phyloP scores from a whole-genome alignment of 2,329 filamentous ascomycete species.

The Apiospora marii region DNA sequence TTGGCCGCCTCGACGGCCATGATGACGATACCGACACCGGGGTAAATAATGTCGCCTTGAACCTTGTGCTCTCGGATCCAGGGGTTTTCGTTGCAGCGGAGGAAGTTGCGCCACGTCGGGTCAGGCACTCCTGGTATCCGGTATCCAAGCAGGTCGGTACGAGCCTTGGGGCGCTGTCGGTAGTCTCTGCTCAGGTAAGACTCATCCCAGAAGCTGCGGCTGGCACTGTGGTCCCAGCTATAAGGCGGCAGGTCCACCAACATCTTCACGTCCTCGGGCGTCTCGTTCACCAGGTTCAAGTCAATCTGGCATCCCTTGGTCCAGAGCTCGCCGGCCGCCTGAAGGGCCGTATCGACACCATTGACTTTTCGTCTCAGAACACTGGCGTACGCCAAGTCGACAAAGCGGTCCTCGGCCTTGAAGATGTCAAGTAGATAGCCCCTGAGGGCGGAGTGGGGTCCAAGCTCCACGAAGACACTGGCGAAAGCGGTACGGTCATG shows the following conservation, averaged over 20 bases:
- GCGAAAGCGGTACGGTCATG: conserved; percentile 11
- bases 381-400: conserved; percentile 30
- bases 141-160: conserved; percentile 60
- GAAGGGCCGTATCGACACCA: conserved; percentile 31
- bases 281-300: conserved; percentile 33
- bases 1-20: conserved; percentile 51
- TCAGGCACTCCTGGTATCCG: conserved; percentile 51
- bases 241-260: conserved; percentile 59
- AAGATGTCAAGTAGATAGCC: conserved; percentile 36
- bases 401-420: not conserved
- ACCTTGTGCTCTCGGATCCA: conserved; percentile 62
- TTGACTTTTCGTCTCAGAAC: conserved; percentile 31
- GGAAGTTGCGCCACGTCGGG: conserved; percentile 57
- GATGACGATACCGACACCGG: conserved; percentile 56
- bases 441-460: conserved; percentile 35
- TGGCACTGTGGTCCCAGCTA: conserved; percentile 58
- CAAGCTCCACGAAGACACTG: conserved; percentile 35
- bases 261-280: conserved; percentile 33
- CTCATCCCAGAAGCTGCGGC: conserved; percentile 61
- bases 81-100: conserved; percentile 57
- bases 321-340: conserved; percentile 34
- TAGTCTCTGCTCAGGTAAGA: conserved; percentile 52
- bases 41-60: conserved; percentile 58
- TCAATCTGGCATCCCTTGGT: conserved; percentile 30
- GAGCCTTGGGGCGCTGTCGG: conserved; percentile 52